Percentiles rank a stretch among this genome's conserved stretches.
phyloP scores from a whole-genome alignment of 768 basidiomycete species.

The Tylopilus balloui region DNA sequence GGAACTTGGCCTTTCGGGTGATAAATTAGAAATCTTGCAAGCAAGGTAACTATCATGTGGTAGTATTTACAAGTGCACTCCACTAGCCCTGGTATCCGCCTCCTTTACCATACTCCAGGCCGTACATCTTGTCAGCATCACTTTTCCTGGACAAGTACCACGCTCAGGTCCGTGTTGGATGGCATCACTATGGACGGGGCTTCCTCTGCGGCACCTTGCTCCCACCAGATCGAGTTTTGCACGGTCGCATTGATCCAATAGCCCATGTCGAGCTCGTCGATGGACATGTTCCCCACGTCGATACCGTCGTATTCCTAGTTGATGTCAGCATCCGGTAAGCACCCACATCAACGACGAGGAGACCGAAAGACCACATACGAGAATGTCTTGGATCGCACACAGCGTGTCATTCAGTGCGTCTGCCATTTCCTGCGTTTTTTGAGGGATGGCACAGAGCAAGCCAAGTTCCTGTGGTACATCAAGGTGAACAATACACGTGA shows the following conservation, averaged over 20 bases:
- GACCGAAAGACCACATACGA: slow-evolving; percentile 7
- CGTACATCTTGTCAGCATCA: too few relatives aligned
- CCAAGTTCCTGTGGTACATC: slow-evolving; percentile 11
- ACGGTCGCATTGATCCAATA: slow-evolving; percentile 13
- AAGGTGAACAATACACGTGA: slow-evolving; percentile 3
- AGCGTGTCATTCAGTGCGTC: slow-evolving; percentile 2
- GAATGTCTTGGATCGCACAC: background rate
- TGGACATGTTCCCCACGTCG: background rate
- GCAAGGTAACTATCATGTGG: too few relatives aligned
- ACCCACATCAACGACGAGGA: background rate
- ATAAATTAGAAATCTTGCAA: too few relatives aligned
- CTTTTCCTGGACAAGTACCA: too few relatives aligned
- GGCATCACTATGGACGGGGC: background rate
- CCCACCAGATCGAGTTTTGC: background rate
- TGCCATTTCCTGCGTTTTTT: slow-evolving; percentile 3
- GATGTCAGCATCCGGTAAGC: background rate
- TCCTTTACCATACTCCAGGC: too few relatives aligned
- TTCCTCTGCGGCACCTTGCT: background rate
- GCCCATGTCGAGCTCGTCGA: slow-evolving; percentile 17
- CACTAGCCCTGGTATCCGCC: too few relatives aligned
- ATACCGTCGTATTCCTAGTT: slow-evolving; percentile 2
- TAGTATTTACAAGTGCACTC: too few relatives aligned
- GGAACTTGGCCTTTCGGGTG: too few relatives aligned
- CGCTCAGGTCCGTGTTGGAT: too few relatives aligned
- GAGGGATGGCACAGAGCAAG: slow-evolving; percentile 4